Base-by-base conservation (phyloP, 306 rosid species). In the Cyamopsis tetragonoloba region DNA sequence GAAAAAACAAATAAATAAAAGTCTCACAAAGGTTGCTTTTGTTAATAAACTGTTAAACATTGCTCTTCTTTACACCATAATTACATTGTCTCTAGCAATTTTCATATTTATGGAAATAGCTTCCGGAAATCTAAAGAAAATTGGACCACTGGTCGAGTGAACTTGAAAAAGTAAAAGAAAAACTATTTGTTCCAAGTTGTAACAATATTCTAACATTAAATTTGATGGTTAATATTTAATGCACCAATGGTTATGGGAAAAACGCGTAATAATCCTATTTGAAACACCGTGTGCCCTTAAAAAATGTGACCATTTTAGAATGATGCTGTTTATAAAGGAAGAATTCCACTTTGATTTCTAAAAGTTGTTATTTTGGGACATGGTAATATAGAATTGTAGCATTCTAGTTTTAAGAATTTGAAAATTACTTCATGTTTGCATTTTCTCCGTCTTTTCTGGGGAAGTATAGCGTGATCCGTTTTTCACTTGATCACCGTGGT, bases 21-120 rank as follows among this genome's bases (percentile, higher is more conserved):
- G 13, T 0, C 11, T 2, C 2, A 1, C 14, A 19, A 31, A 68
- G 53, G 62, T 57, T 26, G 44, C 43, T 28, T 17, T 34, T 22
- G 57, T 22, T 6, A 43, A 9, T 50, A 63, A 28, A 74, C 15
- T 48, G 67, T 43, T 53, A 68, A 68, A 49, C 10, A 35, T 31
- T 62, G 37, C 2, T 23, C 61, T 73, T 65, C 35, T 26, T 3
- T 44, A 6, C 17, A 47, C 37, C 59, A 71, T 35, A 30, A 28
- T 70, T 50, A 41, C 15, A 30, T 18, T 58, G 48, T 27, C 67
- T 73, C 66, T n/a, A 7, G 37, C 9, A 8, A 20, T 20, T 38
- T 27, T 64, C 42, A 12, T 23, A 22, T 14, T 58, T 19, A 55
- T 11, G 6, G 14, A 44, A 44, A n/a, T 43, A 44, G 68, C 35